phyloP scores from a whole-genome alignment of 495 filamentous ascomycete genomes.

The Evernia prunastri region DNA sequence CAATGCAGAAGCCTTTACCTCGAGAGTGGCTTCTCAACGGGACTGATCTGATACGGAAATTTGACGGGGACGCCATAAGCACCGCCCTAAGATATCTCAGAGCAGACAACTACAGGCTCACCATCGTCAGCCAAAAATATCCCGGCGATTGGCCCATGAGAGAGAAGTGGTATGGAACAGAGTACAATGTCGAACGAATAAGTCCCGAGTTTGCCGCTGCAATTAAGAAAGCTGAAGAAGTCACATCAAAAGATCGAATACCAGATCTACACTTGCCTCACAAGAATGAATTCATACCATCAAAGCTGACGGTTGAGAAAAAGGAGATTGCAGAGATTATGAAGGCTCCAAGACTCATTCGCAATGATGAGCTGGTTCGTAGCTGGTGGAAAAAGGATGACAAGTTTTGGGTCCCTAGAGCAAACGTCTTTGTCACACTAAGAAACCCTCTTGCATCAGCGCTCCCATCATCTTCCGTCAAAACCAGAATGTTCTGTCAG shows the following conservation, averaged over 20 bases:
- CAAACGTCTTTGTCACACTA: slow-evolving; percentile 71
- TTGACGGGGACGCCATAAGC: slow-evolving; percentile 68
- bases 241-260: slow-evolving; percentile 51
- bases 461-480: slow-evolving; percentile 70
- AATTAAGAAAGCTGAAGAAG: slow-evolving; percentile 56
- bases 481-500: slow-evolving; percentile 75
- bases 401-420: slow-evolving; percentile 97
- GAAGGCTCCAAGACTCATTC: slow-evolving; percentile 73
- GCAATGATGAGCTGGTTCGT: slow-evolving; percentile 73
- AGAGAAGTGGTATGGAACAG: slow-evolving; percentile 98
- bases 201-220: slow-evolving; percentile 65
- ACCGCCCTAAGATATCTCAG: slow-evolving; percentile 67
- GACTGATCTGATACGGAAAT: slow-evolving; percentile 63
- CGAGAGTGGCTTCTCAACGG: slow-evolving; percentile 82
- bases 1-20: slow-evolving; percentile 86
- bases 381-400: slow-evolving; percentile 99
- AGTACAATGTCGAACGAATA: slow-evolving; percentile 81
- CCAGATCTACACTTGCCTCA: slow-evolving; percentile 79
- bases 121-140: slow-evolving; percentile 71
- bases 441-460: slow-evolving; percentile 71
- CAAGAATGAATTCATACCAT: slow-evolving; percentile 94
- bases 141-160: slow-evolving; percentile 80
- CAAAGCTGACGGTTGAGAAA: slow-evolving; percentile 88
- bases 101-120: slow-evolving; percentile 83
- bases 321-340: slow-evolving; percentile 72